Percentiles rank a stretch among this genome's conserved stretches.
phyloP scores from a whole-genome alignment of 768 basidiomycete genomes.

The Termitomyces sp. region DNA sequence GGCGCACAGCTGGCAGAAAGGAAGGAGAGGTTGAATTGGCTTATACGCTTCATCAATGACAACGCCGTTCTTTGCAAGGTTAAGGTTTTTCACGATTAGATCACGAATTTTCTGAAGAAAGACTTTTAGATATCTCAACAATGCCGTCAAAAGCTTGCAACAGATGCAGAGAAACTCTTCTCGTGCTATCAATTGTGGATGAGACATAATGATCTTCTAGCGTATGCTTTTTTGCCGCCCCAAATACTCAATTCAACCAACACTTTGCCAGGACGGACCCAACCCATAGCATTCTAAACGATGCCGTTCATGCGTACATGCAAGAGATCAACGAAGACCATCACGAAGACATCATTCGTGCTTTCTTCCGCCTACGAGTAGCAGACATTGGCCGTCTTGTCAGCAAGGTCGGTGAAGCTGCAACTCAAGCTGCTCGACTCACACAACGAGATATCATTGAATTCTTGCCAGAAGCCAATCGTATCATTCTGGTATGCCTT shows the following conservation, averaged over 20 bases:
- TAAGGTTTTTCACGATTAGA: background rate
- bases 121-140: constrained; percentile 68
- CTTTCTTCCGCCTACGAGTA: constrained; percentile 75
- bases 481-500: constrained; percentile 56
- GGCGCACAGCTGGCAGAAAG: constrained; percentile 70
- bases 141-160: constrained; percentile 67
- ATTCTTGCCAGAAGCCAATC: constrained; percentile 62
- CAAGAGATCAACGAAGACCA: constrained; percentile 43
- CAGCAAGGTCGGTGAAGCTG: constrained; percentile 49
- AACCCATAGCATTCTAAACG: constrained; percentile 59
- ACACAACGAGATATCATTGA: constrained; percentile 36
- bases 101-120: background rate
- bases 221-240: constrained; percentile 26
- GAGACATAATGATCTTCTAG: constrained; percentile 61
- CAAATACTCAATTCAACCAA: background rate
- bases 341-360: constrained; percentile 73
- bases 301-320: constrained; percentile 69
- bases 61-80: constrained; percentile 79
- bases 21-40: constrained; percentile 70
- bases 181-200: constrained; percentile 80
- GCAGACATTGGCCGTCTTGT: constrained; percentile 63
- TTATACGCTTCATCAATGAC: constrained; percentile 87
- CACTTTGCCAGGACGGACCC: constrained; percentile 39
- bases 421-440: constrained; percentile 36
- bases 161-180: constrained; percentile 83